These are phyloP conservation scores for Capsicum pubescens DNA, from an alignment of 257 asterid genomes.

Conservation along the genomic window DNA sequence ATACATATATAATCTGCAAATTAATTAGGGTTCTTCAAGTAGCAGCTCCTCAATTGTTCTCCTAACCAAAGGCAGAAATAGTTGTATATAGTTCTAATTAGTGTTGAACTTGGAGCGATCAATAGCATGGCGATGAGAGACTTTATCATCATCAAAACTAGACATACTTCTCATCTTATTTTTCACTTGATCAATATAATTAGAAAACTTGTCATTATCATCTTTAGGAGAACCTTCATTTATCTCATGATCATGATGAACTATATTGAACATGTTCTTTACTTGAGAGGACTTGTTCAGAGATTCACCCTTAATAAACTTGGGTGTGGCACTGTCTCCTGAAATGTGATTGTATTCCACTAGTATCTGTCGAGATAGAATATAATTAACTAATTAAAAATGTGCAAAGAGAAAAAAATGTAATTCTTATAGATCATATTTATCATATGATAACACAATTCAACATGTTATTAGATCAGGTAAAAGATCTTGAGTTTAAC, in stretches of 20 bases:
- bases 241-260: background rate
- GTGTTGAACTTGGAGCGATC: no score
- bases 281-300: background rate
- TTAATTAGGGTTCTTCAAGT: no score
- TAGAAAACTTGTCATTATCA: constrained; percentile 32
- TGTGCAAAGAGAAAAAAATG: background rate
- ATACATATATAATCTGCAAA: background rate
- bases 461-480: background rate
- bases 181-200: constrained; percentile 47
- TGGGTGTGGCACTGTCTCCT: background rate
- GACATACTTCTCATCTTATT: constrained; percentile 36
- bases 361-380: background rate
- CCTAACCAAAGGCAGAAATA: no score
- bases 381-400: background rate
- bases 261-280: background rate
- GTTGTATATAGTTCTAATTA: no score
- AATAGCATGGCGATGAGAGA: constrained; percentile 27
- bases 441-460: background rate
- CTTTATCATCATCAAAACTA: constrained; percentile 44
- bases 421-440: no score
- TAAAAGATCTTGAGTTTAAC: background rate
- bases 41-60: background rate
- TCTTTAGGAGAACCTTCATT: background rate
- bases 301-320: background rate
- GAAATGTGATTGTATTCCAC: background rate